Conservation (phyloP, 2,329 filamentous ascomycete genomes). For the Stachybotrys chlorohalonatus region DNA sequence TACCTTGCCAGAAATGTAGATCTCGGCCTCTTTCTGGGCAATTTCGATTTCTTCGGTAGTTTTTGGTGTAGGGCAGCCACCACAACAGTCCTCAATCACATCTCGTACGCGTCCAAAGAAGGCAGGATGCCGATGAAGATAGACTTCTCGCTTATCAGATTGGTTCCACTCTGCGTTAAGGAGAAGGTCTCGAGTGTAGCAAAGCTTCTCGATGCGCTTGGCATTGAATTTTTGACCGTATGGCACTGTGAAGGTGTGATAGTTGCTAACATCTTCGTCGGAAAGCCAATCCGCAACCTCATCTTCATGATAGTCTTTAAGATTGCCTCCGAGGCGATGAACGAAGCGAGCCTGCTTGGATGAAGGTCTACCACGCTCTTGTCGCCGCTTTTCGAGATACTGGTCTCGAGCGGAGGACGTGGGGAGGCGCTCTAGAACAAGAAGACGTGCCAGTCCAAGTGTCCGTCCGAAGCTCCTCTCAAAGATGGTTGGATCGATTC, state of each 20-base stretch:
- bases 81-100: conserved; percentile 74
- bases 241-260: conserved; percentile 67
- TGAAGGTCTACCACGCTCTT: conserved; percentile 61
- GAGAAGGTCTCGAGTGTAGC: conserved; percentile 73
- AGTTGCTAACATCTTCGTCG: conserved; percentile 67
- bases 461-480: conserved; percentile 72
- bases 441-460: conserved; percentile 65
- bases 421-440: conserved; percentile 73
- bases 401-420: conserved; percentile 56
- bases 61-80: conserved; percentile 59
- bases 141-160: conserved; percentile 61
- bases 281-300: conserved; percentile 79
- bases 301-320: conserved; percentile 70
- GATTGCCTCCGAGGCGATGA: conserved; percentile 51
- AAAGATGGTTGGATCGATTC: conserved; percentile 77
- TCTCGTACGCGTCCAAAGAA: conserved; percentile 73
- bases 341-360: conserved; percentile 27
- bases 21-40: conserved; percentile 62
- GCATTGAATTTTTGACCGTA: conserved; percentile 55
- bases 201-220: conserved; percentile 69
- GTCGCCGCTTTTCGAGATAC: conserved; percentile 61
- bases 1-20: conserved; percentile 66
- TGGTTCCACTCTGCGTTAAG: conserved; percentile 86
- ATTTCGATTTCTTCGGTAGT: conserved; percentile 65
- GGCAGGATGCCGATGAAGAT: conserved; percentile 74